Evolutionary conservation across 345 rosid genomes (phyloP), one percentile per base, ranked within the genome.

Genomic region (Cardamine occulta): DNA sequence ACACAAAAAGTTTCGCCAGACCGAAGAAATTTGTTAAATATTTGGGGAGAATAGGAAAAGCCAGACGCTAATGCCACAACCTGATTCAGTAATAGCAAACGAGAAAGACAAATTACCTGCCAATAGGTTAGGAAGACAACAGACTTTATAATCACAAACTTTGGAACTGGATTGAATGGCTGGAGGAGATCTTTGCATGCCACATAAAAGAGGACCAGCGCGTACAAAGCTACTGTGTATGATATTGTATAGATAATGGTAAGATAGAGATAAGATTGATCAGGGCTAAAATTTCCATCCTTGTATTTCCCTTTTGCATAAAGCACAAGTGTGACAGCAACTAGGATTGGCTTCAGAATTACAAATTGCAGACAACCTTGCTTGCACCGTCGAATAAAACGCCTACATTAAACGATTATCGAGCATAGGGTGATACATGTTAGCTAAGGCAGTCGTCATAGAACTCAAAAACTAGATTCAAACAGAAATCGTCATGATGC

Each of bases 331-430:
- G 98, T 96, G 70, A 87, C 89, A 70, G 87, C 96, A 74, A 87
- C 98, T 78, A 96, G 83, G 78, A 93, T 78, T 44, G 98, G 99
- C 88, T 96, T 96, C 72, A 93, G 82, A 76, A 96, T 90, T 74
- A 96, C 98, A 89, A 96, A 96, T 66, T 96, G 99, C 78, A 96
- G 72, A 79, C 99, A 93, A 35, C 99, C 99, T 82, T 96, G 99
- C 85, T 96, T 96, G 83, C 99, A 93, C 68, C 94, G 89, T 69
- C 98, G 88, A 56, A 93, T 96, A 79, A 96, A 96, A 55, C 97
- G 93, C 85, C 99, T 96, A 79, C 66, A 76, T 52, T 17, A 66
- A 51, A 55, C 74, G 35, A 63, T 65, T 13, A 37, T 39, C 70
- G 21, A 37, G 53, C 7, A 39, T 34, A 29, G 71, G 79, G 18